Base-by-base conservation (phyloP, 768 basidiomycete genomes). In the Lactarius tabidus region DNA sequence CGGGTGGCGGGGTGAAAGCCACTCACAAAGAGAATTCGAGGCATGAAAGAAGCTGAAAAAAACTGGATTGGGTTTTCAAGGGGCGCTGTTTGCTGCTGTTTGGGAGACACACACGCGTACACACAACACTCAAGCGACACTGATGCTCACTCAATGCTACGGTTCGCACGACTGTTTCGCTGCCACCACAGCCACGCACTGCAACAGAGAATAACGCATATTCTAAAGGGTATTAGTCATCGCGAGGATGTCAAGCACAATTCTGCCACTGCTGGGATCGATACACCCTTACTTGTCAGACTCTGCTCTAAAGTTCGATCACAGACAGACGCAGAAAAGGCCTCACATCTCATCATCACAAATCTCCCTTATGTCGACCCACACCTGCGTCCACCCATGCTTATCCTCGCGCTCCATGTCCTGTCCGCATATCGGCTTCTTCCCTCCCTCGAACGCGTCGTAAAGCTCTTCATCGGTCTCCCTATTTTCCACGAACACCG, bases 21-120 rank as follows among this genome's bases (percentile, higher is more conserved):
- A 71, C 87, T 90, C 53, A 94, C 91, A 70, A 92, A 94, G 65
- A 93, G 83, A 69, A 93, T 93, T 69, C 91, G 89, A 73, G 88
- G 87, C 89, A 90, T 87, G 48, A 45, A 12, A 3, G 10, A 14
- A 18, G 3, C 5, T 18, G 31, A 26, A 57, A 23, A 36, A 18
- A 6, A 23, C 2, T 20, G 36, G 36, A 0, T 38, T 35, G 56
- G 9, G 14, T 43, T 57, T 62, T 66, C 29, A 58, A 66, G 4
- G 56, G 1, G 23, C 23, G 1, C 1, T 66, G 4, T 18, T 62
- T 62, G 57, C 2, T 1, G 9, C 26, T 66, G 7, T 66, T 66
- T 62, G 60, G 20, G 6, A 1, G 0, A 1, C 2, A 57, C 6
- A 62, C 64, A 61, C 54, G 33, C 3, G 18, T 4, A 55, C 1